Evolutionary conservation across 148 eudicot species (phyloP).

Genomic region (Heliosperma pusillum): DNA sequence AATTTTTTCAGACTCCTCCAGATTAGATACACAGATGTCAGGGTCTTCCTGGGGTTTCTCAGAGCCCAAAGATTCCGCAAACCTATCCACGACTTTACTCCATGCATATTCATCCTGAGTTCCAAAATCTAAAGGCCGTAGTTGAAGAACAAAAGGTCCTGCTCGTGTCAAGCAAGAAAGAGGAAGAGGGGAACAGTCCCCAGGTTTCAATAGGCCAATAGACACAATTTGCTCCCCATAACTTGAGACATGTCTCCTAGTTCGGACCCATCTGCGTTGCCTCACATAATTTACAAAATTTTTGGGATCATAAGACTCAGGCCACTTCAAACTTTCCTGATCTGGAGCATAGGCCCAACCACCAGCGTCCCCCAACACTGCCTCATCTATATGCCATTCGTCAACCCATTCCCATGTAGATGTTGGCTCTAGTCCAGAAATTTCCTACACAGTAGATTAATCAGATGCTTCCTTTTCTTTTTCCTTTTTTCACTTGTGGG

Average conservation of each 20-base stretch:
- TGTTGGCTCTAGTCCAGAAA: conserved; percentile 45
- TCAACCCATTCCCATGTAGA: conserved; percentile 84
- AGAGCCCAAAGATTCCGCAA: conserved; percentile 39
- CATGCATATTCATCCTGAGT: conserved; percentile 57
- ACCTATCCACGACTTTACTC: conserved; percentile 63
- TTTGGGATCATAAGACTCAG: conserved; percentile 49
- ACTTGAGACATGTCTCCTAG: conserved; percentile 41
- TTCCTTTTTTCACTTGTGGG: background rate
- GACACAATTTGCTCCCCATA: conserved; percentile 41
- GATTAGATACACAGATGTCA: conserved; percentile 62
- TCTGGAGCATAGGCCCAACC: conserved; percentile 95
- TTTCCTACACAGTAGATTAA: conserved; percentile 37
- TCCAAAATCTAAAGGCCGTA: conserved; percentile 56
- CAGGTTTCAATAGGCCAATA: conserved; percentile 64
- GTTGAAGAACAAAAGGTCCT: conserved; percentile 46
- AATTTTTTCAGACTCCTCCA: conserved; percentile 60
- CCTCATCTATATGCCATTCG: conserved; percentile 80
- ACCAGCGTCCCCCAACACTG: conserved; percentile 40
- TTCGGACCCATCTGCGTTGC: conserved; percentile 81
- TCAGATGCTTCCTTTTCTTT: conserved; percentile 11
- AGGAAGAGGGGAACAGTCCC: conserved; percentile 75
- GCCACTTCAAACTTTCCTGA: conserved; percentile 61
- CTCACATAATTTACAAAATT: conserved; percentile 50
- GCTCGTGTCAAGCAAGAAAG: conserved; percentile 56
- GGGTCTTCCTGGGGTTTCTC: conserved; percentile 34